Evolutionary conservation across 2,329 filamentous ascomycete genomes (phyloP).

Genomic region (Botrytis medusae): DNA sequence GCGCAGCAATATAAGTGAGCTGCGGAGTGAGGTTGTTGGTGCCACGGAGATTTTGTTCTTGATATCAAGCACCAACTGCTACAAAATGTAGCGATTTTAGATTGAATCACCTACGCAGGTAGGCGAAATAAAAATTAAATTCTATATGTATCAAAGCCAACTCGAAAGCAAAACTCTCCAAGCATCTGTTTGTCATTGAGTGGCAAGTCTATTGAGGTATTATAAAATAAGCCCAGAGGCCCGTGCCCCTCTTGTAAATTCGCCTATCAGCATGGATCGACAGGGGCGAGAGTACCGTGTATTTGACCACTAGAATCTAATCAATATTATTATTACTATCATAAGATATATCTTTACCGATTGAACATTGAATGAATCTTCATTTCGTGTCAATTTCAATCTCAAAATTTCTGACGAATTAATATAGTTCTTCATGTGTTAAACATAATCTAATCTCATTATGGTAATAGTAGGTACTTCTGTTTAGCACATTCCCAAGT

Average conservation of each 20-base stretch:
- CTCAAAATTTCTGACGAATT: neutral
- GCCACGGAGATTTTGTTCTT: neutral
- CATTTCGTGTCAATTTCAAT: neutral
- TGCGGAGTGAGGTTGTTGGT: neutral
- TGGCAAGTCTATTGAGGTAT: neutral
- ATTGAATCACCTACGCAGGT: neutral
- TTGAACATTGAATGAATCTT: neutral
- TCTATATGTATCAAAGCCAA: neutral
- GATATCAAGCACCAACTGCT: neutral
- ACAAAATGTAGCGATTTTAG: neutral
- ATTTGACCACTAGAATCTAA: neutral
- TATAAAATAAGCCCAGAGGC: neutral
- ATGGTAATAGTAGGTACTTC: neutral
- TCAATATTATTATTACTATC: neutral
- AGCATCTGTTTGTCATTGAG: neutral
- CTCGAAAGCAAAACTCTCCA: neutral
- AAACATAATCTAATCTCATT: neutral
- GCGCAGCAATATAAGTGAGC: neutral
- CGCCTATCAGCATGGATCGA: conserved; percentile 1
- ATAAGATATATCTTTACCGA: neutral
- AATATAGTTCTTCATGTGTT: neutral
- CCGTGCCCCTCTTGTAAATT: neutral
- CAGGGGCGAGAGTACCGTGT: neutral
- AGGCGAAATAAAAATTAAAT: neutral
- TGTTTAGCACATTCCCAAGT: neutral